phyloP scores from a whole-genome alignment of 148 eudicot species.

The Diospyros kaki region DNA sequence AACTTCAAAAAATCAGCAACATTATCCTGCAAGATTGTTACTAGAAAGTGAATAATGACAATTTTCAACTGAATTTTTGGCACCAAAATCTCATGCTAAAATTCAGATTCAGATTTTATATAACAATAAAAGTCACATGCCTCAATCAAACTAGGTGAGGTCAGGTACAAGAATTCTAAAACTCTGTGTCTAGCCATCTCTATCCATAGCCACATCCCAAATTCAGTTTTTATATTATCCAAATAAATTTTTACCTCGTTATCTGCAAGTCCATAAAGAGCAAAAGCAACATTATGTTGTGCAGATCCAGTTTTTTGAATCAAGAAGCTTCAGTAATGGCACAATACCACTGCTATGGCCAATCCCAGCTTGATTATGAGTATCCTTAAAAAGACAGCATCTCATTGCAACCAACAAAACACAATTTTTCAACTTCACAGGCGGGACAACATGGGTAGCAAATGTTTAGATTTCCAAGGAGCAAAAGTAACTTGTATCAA shows the following conservation, averaged over 20 bases:
- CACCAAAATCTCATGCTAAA: no score
- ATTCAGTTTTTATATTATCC: neutral
- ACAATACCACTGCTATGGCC: slow-evolving; percentile 68
- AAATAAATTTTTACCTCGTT: slow-evolving; percentile 58
- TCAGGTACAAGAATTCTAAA: no score
- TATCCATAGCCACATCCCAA: neutral
- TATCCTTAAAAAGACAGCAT: slow-evolving; percentile 46
- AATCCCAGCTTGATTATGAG: slow-evolving; percentile 94
- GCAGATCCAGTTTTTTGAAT: slow-evolving; percentile 63
- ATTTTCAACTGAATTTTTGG: no score
- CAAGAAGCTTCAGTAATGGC: slow-evolving; percentile 63
- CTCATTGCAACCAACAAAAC: slow-evolving; percentile 3
- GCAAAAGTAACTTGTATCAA: no score
- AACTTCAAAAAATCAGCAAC: slow-evolving; percentile 66
- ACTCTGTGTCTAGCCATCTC: no score
- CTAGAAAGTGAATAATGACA: no score
- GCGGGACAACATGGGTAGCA: neutral
- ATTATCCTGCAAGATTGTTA: slow-evolving; percentile 52
- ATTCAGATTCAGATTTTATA: no score
- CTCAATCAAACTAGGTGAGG: no score
- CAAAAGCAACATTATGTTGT: slow-evolving; percentile 17
- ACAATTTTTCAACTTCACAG: neutral
- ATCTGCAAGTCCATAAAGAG: slow-evolving; percentile 28
- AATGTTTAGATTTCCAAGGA: neutral
- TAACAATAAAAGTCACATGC: no score